Percentiles rank a stretch among this genome's conserved stretches.
phyloP scores from a whole-genome alignment of 2,329 filamentous ascomycete genomes.

The Scytalidium lignicola region DNA sequence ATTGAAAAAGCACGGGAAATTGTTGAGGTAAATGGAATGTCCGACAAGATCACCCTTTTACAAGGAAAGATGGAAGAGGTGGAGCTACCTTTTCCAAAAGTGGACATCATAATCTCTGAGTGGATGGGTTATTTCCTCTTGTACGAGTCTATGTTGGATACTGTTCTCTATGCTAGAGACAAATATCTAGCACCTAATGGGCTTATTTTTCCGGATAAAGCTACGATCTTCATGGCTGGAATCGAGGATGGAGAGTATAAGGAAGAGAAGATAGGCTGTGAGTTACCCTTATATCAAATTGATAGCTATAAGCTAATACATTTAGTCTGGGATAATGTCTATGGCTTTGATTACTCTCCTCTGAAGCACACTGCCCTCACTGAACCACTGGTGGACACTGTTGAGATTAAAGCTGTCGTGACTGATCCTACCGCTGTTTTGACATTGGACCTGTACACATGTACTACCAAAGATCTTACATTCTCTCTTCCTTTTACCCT shows the following conservation, averaged over 20 bases:
- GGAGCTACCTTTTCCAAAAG: conserved; percentile 83
- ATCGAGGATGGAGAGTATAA: conserved; percentile 99
- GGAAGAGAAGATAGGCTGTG: conserved; percentile 99
- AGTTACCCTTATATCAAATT: conserved; percentile 32
- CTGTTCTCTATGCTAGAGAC: conserved; percentile 93
- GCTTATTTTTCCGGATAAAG: conserved; percentile 98
- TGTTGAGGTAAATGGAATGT: conserved; percentile 84
- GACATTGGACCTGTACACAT: conserved; percentile 89
- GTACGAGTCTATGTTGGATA: conserved; percentile 99
- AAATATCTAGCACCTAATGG: conserved; percentile 81
- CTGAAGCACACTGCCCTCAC: conserved; percentile 91
- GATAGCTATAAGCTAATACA: conserved; percentile 19
- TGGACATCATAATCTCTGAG: conserved; percentile 99
- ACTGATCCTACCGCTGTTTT: conserved; percentile 84
- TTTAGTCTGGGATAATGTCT: conserved; percentile 97
- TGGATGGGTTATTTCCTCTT: conserved; percentile 99
- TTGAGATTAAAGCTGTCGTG: conserved; percentile 94
- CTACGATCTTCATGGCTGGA: conserved; percentile 91
- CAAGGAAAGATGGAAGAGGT: conserved; percentile 99
- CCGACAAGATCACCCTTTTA: conserved; percentile 92
- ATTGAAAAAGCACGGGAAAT: conserved; percentile 98
- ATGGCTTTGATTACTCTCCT: conserved; percentile 93
- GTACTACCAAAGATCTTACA: conserved; percentile 74
- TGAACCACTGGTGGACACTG: conserved; percentile 94
- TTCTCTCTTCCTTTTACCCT: conserved; percentile 79